phyloP scores from a whole-genome alignment of 2,329 filamentous ascomycete species.

The Verticillium isaacii region DNA sequence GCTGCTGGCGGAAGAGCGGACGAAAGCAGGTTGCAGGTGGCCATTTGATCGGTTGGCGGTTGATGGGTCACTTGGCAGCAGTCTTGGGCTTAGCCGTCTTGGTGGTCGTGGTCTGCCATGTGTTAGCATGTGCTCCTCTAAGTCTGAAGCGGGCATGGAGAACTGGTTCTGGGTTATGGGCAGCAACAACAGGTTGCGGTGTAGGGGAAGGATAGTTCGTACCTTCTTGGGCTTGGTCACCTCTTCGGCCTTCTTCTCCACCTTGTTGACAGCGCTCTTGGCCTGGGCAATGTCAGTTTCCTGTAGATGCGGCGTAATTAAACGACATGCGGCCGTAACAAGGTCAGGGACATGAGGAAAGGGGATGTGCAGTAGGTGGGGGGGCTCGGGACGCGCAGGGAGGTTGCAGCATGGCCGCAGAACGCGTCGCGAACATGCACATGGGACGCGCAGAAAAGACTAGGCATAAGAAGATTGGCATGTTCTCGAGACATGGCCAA shows the following conservation, averaged over 20 bases:
- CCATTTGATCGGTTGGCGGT: not conserved
- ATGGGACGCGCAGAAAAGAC: not conserved
- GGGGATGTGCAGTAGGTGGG: too few relatives aligned
- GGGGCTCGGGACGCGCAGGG: not conserved
- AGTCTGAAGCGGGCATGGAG: not conserved
- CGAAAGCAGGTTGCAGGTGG: not conserved
- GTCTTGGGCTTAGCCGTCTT: conserved; percentile 13
- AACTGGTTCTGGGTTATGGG: not conserved
- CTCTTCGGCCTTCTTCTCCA: not conserved
- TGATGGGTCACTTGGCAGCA: not conserved
- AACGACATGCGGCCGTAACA: not conserved
- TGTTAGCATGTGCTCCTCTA: not conserved
- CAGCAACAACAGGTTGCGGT: not conserved
- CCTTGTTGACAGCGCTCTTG: conserved; percentile 11
- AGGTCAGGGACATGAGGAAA: not conserved
- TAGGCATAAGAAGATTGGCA: not conserved
- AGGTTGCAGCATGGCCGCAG: not conserved
- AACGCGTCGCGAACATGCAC: not conserved
- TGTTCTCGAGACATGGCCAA: not conserved
- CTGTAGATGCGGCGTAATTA: too few relatives aligned
- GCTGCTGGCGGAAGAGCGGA: not conserved
- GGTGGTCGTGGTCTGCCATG: not conserved
- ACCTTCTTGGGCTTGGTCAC: conserved; percentile 8
- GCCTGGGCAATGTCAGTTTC: conserved; percentile 2
- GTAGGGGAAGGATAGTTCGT: not conserved